Evolutionary conservation across 2,329 filamentous ascomycete genomes (phyloP).

Genomic region (Fusarium nelsonii): DNA sequence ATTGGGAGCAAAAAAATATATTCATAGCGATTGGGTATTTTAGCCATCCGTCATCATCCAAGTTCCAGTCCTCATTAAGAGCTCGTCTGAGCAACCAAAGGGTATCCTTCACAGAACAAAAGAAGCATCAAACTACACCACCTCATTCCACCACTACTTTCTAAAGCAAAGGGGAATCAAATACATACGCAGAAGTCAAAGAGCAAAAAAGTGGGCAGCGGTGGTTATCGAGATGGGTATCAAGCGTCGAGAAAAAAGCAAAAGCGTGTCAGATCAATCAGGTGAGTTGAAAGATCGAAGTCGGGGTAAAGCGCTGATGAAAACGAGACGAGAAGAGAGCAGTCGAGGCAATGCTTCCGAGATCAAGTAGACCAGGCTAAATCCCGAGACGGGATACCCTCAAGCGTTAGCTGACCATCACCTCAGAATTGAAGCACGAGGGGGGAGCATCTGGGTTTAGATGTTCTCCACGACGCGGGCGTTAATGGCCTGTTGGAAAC

Average conservation of each 20-base stretch:
- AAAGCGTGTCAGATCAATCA: constrained; percentile 12
- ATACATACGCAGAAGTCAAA: constrained; percentile 35
- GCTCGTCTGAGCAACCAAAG: constrained; percentile 23
- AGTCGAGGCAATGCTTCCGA: constrained; percentile 37
- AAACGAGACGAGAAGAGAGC: constrained; percentile 42
- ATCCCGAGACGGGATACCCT: constrained; percentile 44
- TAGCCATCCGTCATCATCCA: constrained; percentile 24
- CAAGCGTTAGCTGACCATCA: constrained; percentile 50
- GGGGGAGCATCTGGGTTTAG: constrained; percentile 58
- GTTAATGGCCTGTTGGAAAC: constrained; percentile 85
- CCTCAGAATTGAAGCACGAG: constrained; percentile 26
- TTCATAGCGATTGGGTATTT: constrained; percentile 43
- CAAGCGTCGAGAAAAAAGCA: constrained; percentile 19
- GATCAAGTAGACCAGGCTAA: constrained; percentile 56
- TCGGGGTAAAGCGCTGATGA: constrained; percentile 29
- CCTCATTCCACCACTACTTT: constrained; percentile 7
- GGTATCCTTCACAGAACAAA: constrained; percentile 31
- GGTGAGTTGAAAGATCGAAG: constrained; percentile 6
- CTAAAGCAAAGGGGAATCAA: constrained; percentile 11
- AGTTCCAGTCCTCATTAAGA: constrained; percentile 32
- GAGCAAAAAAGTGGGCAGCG: constrained; percentile 1
- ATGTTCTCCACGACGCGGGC: constrained; percentile 88
- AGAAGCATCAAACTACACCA: constrained; percentile 1
- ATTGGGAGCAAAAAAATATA: constrained; percentile 8
- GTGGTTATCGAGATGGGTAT: constrained; percentile 33